A percentile compares a stretch with the other conserved stretches of the same genome.
These are phyloP conservation scores for Kwoniella shivajii DNA, from an alignment of 1,284 basidiomycete genomes.

Conservation along the genomic window DNA sequence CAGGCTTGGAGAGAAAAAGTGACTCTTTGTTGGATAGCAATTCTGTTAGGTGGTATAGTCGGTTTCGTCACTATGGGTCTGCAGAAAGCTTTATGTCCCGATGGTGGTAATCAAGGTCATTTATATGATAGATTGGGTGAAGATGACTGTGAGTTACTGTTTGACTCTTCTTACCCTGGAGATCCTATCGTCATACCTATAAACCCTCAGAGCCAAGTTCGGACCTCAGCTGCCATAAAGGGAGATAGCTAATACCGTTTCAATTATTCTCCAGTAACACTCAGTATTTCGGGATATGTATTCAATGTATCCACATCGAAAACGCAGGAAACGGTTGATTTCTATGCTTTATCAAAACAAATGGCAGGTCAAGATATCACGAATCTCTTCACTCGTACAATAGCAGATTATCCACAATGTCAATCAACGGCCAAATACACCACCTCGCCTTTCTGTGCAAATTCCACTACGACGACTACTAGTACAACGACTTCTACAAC, in stretches of 20 bases:
- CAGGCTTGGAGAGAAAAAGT: conserved; percentile 99
- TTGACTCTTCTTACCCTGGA: neutral
- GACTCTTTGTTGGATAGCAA: conserved; percentile 83
- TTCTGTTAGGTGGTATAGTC: conserved; percentile 73
- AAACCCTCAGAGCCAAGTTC: too few relatives aligned
- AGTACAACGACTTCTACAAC: conserved; percentile 25
- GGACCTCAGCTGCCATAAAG: too few relatives aligned
- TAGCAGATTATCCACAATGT: conserved; percentile 68
- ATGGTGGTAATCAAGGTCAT: conserved; percentile 33
- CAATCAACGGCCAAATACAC: conserved; percentile 67
- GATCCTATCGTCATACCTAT: too few relatives aligned
- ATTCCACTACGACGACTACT: conserved; percentile 52
- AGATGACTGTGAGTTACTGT: conserved; percentile 38
- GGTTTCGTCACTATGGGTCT: conserved; percentile 95
- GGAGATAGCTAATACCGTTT: neutral
- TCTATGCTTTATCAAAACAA: conserved; percentile 62
- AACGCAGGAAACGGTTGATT: conserved; percentile 61
- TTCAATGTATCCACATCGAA: conserved; percentile 72
- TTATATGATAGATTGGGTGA: conserved; percentile 41
- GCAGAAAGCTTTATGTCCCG: conserved; percentile 87
- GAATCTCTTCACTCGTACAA: conserved; percentile 71
- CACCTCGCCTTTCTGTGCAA: conserved; percentile 69
- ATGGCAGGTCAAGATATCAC: conserved; percentile 85
- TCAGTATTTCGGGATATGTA: conserved; percentile 76
- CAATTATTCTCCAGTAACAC: conserved; percentile 56